Percentiles rank a stretch among this genome's conserved stretches.
Conservation (phyloP, 2,329 filamentous ascomycete genomes). For the Stenocarpella maydis region DNA sequence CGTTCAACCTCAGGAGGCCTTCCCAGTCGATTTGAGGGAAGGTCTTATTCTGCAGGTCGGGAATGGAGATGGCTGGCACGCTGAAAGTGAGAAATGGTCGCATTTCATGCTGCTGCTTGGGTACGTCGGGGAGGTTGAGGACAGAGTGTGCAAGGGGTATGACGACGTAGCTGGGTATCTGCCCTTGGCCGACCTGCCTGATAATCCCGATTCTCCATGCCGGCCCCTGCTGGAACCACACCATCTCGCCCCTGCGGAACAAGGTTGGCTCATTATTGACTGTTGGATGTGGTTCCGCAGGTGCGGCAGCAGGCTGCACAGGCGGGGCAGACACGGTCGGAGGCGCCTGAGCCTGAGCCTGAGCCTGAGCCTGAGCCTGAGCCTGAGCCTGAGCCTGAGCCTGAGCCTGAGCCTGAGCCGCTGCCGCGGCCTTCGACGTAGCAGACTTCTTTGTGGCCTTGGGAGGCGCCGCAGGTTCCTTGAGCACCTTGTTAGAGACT, state of each 20-base stretch:
- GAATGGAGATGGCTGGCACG: constrained; percentile 42
- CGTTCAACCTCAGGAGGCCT: constrained; percentile 35
- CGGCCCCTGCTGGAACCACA: constrained; percentile 45
- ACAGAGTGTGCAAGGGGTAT: constrained; percentile 44
- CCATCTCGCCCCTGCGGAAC: constrained; percentile 47
- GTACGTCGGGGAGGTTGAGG: constrained; percentile 37
- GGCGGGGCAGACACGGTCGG: not conserved
- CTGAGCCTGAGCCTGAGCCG: not conserved
- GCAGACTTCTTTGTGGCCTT: constrained; percentile 27
- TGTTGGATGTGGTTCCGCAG: constrained; percentile 12
- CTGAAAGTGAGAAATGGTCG: constrained; percentile 50
- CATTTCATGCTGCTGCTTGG: constrained; percentile 42
- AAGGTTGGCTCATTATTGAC: constrained; percentile 33
- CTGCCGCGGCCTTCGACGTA: not conserved
- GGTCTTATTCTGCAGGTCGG: constrained; percentile 39
- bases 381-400: not conserved
- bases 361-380: not conserved
- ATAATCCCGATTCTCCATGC: constrained; percentile 49
- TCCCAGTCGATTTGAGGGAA: constrained; percentile 45
- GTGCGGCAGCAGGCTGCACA: constrained; percentile 1
- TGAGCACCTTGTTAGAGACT: constrained; percentile 20
- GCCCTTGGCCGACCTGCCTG: constrained; percentile 34
- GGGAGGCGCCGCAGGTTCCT: constrained; percentile 9
- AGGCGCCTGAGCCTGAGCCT: not conserved
- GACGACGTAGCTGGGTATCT: constrained; percentile 39